Percentiles rank a stretch among this genome's conserved stretches.
Conservation (phyloP, 1,139 yeast species). For the Nadsonia commutata region DNA sequence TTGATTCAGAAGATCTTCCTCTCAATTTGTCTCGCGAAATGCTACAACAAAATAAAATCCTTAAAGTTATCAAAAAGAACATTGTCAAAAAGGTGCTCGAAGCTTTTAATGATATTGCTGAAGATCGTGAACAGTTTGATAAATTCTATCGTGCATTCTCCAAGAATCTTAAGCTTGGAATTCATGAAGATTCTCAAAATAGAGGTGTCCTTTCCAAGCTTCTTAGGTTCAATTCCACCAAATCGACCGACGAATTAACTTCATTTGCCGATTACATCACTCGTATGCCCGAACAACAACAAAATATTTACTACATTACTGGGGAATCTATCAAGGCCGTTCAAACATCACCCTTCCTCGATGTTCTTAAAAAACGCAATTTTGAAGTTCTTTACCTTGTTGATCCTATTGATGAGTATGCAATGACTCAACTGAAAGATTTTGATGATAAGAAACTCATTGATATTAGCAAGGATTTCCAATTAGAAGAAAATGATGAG, state of each 20-base stretch:
- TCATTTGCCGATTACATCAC: conserved; percentile 95
- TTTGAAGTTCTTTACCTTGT: conserved; percentile 95
- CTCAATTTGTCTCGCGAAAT: conserved; percentile 99
- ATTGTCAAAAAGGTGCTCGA: conserved; percentile 97
- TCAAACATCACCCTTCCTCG: conserved; percentile 98
- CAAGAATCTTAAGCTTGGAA: conserved; percentile 97
- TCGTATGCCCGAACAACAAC: conserved; percentile 99
- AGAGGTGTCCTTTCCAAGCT: conserved; percentile 90
- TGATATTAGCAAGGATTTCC: conserved; percentile 98
- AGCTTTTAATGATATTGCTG: conserved; percentile 98
- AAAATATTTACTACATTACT: conserved; percentile 97
- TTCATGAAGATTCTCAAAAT: conserved; percentile 98
- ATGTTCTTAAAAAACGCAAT: conserved; percentile 95
- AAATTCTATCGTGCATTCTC: conserved; percentile 97
- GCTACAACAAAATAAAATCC: conserved; percentile 99
- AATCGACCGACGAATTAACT: conserved; percentile 85
- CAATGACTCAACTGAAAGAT: conserved; percentile 98
- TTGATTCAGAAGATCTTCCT: conserved; percentile 98
- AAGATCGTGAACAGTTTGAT: conserved; percentile 96
- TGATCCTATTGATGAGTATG: conserved; percentile 99
- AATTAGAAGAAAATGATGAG: conserved; percentile 96
- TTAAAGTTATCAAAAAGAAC: conserved; percentile 98
- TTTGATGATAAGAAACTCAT: conserved; percentile 98
- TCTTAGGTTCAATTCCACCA: conserved; percentile 94
- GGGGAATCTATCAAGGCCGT: conserved; percentile 98